Evolutionary conservation across 352 stramenopile species (phyloP), one percentile per base, ranked within the genome.

Genomic region (Elongisporangium prolatum): DNA sequence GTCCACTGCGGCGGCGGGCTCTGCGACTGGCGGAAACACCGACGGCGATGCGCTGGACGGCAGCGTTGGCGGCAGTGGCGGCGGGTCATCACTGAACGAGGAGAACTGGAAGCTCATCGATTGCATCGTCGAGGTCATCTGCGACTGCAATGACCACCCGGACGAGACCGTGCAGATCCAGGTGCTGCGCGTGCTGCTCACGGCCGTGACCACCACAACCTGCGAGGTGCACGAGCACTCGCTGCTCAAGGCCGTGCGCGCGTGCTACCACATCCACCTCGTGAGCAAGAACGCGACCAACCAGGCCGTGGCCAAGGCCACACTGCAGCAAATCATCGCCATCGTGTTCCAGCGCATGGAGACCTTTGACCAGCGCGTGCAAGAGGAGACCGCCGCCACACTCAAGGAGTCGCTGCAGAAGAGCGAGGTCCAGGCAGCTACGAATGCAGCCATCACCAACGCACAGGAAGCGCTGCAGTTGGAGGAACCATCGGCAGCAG

Each of bases 291-390:
- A 86, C 54, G 69, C 72, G 20, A 93, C 96, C 7, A 99, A 99
- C 71, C 91, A 97, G 60, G 98, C 89, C 5, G 98, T 98, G 4
- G 97, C 97, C n/a, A 97, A 98, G 71, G 97, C 97, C 28, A 97
- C 95, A 44, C 75, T 99, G 38, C 96, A 98, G 73, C 97, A 99
- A 71, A 96, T 99, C 62, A 91, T 98, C 14, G 94, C 76, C 24
- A 94, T 97, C 52, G 93, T 99, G 0, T 99, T 99, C 72, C 83
- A 97, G 64, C 73, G 97, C 53, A 98, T 99, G 95, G 96, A 99
- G 73, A 88, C 80, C 21, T 91, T 91, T 51, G 82, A 91, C 62
- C 68, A 84, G 63, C 77, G 77, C n/a, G 79, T 89, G 1, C 74
- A 84, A 52, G 75, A 89, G 61, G 80, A 91, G 56, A 91, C 77